Evolutionary conservation across 169 alveolate genomes (phyloP).

Genomic region (Amoebophrya sp.): DNA sequence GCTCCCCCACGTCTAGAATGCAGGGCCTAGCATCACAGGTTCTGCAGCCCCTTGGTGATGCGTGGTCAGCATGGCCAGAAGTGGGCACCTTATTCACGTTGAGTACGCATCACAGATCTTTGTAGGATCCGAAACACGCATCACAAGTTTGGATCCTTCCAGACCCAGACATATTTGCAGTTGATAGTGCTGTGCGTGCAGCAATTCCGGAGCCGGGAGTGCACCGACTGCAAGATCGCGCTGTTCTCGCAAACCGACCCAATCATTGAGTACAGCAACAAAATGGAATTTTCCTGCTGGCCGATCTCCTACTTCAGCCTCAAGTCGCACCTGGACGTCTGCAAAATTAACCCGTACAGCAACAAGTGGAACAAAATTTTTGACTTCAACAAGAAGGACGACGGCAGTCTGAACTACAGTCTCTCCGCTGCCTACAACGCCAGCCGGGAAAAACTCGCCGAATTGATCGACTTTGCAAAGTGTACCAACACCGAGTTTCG

Average conservation of each 20-base stretch:
- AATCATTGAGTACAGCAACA: neutral
- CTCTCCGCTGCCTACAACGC: neutral
- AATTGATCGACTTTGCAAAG: neutral
- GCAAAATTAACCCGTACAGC: neutral
- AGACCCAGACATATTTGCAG: too few relatives aligned
- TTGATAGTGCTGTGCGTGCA: neutral
- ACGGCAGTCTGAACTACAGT: neutral
- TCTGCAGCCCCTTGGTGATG: too few relatives aligned
- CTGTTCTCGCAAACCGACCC: constrained; percentile 7
- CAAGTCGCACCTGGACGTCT: neutral
- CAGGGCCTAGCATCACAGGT: too few relatives aligned
- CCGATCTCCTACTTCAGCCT: neutral
- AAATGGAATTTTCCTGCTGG: neutral
- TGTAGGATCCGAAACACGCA: too few relatives aligned
- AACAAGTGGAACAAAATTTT: neutral
- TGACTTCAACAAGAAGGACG: neutral
- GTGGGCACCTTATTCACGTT: too few relatives aligned
- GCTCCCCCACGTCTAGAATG: too few relatives aligned
- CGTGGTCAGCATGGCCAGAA: too few relatives aligned
- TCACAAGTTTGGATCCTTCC: too few relatives aligned
- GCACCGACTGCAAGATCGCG: neutral
- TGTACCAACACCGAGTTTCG: neutral
- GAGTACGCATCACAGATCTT: too few relatives aligned
- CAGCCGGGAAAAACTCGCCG: neutral
- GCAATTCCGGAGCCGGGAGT: neutral